Conservation (phyloP, 2,329 filamentous ascomycete genomes). For the Arthrobotrys conoides region DNA sequence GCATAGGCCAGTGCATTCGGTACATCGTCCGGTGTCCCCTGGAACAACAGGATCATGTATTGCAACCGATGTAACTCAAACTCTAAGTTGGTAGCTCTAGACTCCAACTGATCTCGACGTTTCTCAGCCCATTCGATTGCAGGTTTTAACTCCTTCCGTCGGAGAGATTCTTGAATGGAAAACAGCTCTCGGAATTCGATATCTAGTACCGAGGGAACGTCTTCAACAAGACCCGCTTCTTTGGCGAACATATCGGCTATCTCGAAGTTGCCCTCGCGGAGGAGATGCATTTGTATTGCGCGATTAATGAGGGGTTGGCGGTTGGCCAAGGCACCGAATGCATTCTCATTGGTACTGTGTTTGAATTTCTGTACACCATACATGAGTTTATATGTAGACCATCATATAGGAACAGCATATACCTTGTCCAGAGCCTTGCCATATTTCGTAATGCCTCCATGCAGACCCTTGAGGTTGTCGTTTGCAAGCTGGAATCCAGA, state of each 20-base stretch:
- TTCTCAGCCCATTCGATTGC: conserved; percentile 88
- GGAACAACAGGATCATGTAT: conserved; percentile 85
- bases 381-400: background rate
- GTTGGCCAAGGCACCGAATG: conserved; percentile 83
- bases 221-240: conserved; percentile 73
- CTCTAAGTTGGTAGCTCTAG: conserved; percentile 89
- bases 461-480: conserved; percentile 84
- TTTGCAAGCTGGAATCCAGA: conserved; percentile 84
- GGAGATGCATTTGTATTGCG: conserved; percentile 94
- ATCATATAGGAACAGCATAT: conserved; percentile 57
- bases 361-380: conserved; percentile 73
- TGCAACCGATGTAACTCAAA: conserved; percentile 93
- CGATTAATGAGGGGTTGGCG: conserved; percentile 86
- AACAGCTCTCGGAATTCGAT: conserved; percentile 91
- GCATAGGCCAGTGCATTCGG: conserved; percentile 82
- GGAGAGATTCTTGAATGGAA: conserved; percentile 83
- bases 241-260: conserved; percentile 87
- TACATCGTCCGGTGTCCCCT: conserved; percentile 71
- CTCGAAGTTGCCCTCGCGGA: conserved; percentile 92
- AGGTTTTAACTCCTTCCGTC: conserved; percentile 77
- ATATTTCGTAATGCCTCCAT: conserved; percentile 85
- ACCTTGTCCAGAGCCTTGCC: conserved; percentile 88
- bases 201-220: conserved; percentile 74
- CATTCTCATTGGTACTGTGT: conserved; percentile 70
- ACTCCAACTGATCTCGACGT: conserved; percentile 80